phyloP scores from a whole-genome alignment of 2,329 filamentous ascomycete genomes.

The Diaporthe vexans region DNA sequence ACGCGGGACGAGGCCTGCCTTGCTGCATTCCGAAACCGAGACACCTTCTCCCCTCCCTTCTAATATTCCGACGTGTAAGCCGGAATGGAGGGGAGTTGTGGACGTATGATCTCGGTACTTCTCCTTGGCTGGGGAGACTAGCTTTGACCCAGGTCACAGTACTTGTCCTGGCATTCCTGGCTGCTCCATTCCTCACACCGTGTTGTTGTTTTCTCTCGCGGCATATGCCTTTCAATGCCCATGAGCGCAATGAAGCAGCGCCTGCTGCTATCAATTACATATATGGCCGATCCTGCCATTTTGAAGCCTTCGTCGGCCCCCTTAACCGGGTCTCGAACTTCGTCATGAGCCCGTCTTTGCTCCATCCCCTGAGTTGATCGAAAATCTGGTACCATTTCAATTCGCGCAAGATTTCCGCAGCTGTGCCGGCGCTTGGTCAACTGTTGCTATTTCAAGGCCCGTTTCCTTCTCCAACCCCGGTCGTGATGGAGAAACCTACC shows the following conservation, averaged over 20 bases:
- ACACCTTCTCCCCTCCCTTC: constrained; percentile 25
- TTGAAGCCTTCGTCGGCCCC: constrained; percentile 22
- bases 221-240: background rate
- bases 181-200: constrained; percentile 40
- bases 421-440: background rate
- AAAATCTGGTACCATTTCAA: background rate
- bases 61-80: constrained; percentile 17
- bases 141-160: constrained; percentile 20
- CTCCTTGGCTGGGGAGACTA: background rate
- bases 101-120: constrained; percentile 15
- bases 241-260: background rate
- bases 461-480: background rate
- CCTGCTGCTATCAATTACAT: constrained; percentile 30
- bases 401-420: constrained; percentile 8
- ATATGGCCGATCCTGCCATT: constrained; percentile 31
- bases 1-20: constrained; percentile 26
- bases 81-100: background rate
- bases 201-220: constrained; percentile 39
- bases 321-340: constrained; percentile 1
- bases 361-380: background rate
- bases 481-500: constrained; percentile 37
- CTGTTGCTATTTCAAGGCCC: background rate
- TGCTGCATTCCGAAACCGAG: constrained; percentile 36
- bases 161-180: constrained; percentile 38
- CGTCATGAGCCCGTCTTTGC: constrained; percentile 21